These are phyloP conservation scores for Drechslerella dactyloides DNA, from an alignment of 2,329 filamentous ascomycete genomes.

Conservation along the genomic window DNA sequence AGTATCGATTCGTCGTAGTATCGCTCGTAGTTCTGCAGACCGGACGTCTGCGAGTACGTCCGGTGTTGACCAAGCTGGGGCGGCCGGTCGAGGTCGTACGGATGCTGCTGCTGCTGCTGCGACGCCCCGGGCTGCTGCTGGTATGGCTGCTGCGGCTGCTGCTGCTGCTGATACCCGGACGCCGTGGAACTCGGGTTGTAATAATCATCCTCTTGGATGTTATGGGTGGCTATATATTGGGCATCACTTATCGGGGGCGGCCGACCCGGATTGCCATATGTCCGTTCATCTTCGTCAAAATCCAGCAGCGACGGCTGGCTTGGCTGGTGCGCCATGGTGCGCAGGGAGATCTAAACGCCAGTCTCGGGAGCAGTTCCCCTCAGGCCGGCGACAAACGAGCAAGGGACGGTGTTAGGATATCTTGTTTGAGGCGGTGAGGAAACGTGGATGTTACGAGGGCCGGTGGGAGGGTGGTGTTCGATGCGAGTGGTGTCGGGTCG, in stretches of 20 bases:
- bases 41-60: constrained; percentile 76
- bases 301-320: constrained; percentile 53
- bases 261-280: constrained; percentile 55
- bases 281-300: constrained; percentile 55
- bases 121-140: constrained; percentile 7
- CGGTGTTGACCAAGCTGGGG: constrained; percentile 57
- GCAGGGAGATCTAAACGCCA: constrained; percentile 35
- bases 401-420: constrained; percentile 8
- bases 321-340: constrained; percentile 51
- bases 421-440: constrained; percentile 11
- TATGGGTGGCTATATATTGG: constrained; percentile 52
- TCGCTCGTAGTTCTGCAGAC: constrained; percentile 83
- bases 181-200: constrained; percentile 41
- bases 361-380: constrained; percentile 33
- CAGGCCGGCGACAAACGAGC: constrained; percentile 14
- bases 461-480: constrained; percentile 31
- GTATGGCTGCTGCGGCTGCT: constrained; percentile 51
- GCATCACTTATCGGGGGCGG: constrained; percentile 53
- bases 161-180: constrained; percentile 33
- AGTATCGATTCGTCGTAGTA: constrained; percentile 74
- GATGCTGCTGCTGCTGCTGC: constrained; percentile 55
- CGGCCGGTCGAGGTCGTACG: constrained; percentile 57
- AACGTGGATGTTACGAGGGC: constrained; percentile 26
- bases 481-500: constrained; percentile 35
- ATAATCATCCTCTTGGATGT: constrained; percentile 48